These are phyloP conservation scores for Polytrichum formosum DNA, from an alignment of 225 moss, liverwort and hornwort species.

Conservation along the genomic window DNA sequence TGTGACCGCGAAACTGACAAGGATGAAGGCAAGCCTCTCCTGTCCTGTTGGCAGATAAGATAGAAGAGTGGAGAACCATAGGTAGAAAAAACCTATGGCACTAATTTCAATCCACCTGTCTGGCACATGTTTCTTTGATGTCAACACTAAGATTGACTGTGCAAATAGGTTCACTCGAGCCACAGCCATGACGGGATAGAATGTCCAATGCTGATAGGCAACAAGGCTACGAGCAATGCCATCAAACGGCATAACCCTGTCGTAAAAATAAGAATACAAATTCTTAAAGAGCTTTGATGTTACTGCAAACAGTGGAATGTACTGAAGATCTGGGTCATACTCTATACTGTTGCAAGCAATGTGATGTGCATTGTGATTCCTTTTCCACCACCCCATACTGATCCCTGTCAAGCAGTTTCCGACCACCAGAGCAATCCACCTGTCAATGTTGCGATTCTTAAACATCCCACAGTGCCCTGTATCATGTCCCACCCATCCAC, in stretches of 20 bases:
- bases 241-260: constrained; percentile 83
- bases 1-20: constrained; percentile 74
- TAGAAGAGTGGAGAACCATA: constrained; percentile 80
- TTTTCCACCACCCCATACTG: constrained; percentile 98
- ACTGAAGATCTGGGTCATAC: constrained; percentile 97
- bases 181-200: constrained; percentile 89
- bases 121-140: constrained; percentile 63
- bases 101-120: constrained; percentile 73
- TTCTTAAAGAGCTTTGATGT: constrained; percentile 78
- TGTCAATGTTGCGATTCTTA: constrained; percentile 54
- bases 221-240: constrained; percentile 68
- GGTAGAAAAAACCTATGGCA: constrained; percentile 68
- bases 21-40: constrained; percentile 69
- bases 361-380: constrained; percentile 95
- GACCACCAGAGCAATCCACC: constrained; percentile 65
- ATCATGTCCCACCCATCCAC: constrained; percentile 93
- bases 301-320: constrained; percentile 90
- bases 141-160: constrained; percentile 77
- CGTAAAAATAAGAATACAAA: constrained; percentile 86
- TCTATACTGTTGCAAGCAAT: constrained; percentile 89
- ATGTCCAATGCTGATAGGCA: constrained; percentile 97
- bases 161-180: constrained; percentile 89
- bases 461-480: constrained; percentile 91
- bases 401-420: constrained; percentile 89
- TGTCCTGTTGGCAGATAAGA: constrained; percentile 49